phyloP scores from a whole-genome alignment of 2,329 filamentous ascomycete species.

The Pestalotiopsis sp. region DNA sequence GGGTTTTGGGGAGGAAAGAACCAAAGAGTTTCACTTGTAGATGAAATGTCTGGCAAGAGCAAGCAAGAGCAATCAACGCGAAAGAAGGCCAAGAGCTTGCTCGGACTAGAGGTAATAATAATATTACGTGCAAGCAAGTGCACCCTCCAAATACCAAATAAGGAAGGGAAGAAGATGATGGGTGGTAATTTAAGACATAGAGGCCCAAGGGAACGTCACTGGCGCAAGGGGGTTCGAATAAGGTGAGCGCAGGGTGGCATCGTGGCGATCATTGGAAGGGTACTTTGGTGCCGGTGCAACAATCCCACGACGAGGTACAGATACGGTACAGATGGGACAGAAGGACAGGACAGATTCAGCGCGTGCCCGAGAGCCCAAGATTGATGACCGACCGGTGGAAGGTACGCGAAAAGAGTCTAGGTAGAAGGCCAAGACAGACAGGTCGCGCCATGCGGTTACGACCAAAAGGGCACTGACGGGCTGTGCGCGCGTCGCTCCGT shows the following conservation, averaged over 20 bases:
- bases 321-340: neutral
- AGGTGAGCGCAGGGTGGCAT: conserved; percentile 9
- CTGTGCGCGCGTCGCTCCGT: conserved; percentile 16
- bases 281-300: neutral
- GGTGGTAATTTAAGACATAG: conserved; percentile 11
- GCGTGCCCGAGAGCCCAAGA: neutral
- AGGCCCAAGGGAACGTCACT: conserved; percentile 13
- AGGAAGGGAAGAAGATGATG: conserved; percentile 1
- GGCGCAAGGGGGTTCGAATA: conserved; percentile 11
- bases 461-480: neutral
- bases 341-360: neutral
- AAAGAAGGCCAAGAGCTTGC: neutral
- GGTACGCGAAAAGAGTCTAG: neutral
- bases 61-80: neutral
- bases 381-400: neutral
- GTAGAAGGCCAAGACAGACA: neutral
- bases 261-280: conserved; percentile 6
- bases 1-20: neutral
- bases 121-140: neutral
- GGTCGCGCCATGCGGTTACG: neutral
- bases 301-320: neutral
- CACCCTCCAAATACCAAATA: neutral
- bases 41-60: neutral
- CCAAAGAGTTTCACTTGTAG: neutral
- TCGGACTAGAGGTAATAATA: neutral